Conservation (phyloP, 805 yeast species). For the Zygotorulaspora danielsina region DNA sequence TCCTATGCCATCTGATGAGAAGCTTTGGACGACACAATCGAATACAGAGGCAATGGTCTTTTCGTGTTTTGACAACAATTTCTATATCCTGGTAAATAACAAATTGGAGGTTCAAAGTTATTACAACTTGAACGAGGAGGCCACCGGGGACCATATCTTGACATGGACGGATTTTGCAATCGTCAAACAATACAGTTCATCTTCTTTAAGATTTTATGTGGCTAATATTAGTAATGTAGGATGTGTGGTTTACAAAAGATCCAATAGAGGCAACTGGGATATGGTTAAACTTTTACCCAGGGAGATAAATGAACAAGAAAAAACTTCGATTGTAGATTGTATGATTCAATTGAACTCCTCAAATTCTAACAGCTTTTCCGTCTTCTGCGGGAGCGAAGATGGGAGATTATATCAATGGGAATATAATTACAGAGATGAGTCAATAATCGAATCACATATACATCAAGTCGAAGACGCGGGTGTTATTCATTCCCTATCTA, state of each 20-base stretch:
- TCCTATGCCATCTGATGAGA: not conserved
- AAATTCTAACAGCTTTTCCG: conserved; percentile 6
- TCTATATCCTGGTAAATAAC: conserved; percentile 10
- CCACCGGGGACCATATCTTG: conserved; percentile 2
- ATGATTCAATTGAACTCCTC: conserved; percentile 5
- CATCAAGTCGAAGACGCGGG: conserved; percentile 4
- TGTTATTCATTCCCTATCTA: conserved; percentile 10
- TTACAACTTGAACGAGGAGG: not conserved
- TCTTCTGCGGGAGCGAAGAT: conserved; percentile 23
- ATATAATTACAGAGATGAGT: conserved; percentile 14
- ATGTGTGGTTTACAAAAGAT: conserved; percentile 19
- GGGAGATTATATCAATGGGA: conserved; percentile 21
- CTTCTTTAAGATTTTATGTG: conserved; percentile 10
- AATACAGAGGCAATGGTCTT: conserved; percentile 5
- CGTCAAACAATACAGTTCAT: conserved; percentile 16
- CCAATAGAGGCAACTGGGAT: conserved; percentile 23
- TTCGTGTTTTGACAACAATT: conserved; percentile 15
- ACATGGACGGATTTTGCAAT: conserved; percentile 15
- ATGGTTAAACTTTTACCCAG: conserved; percentile 9
- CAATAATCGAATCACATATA: conserved; percentile 4
- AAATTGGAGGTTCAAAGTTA: conserved; percentile 9
- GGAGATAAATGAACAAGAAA: conserved; percentile 3
- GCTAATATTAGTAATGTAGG: conserved; percentile 22
- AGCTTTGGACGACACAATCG: conserved; percentile 1
- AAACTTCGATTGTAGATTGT: conserved; percentile 18